Percentiles rank a stretch among this genome's conserved stretches.
Evolutionary conservation across 306 rosid species (phyloP).

Genomic region (cucumber (Cucumis sativus)): DNA sequence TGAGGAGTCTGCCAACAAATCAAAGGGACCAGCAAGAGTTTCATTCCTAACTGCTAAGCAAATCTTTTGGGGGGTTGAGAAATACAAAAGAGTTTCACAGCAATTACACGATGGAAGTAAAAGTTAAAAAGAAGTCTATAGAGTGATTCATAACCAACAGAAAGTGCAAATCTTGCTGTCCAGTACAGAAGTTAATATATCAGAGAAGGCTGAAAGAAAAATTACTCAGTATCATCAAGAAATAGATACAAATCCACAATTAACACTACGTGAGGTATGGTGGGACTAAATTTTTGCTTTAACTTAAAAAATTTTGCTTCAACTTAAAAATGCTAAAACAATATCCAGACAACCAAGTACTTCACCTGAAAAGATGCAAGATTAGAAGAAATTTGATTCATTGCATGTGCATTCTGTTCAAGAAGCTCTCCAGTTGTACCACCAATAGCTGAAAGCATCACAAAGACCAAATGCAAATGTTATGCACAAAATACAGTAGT

Average conservation of each 20-base stretch:
- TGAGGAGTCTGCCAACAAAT: background rate
- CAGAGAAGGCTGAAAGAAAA: background rate
- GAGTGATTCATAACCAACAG: background rate
- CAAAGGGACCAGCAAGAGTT: background rate
- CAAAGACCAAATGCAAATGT: conserved; percentile 7
- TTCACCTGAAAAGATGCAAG: conserved; percentile 32
- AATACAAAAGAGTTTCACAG: background rate
- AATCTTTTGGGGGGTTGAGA: background rate
- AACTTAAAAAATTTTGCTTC: background rate
- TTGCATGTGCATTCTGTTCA: conserved; percentile 31
- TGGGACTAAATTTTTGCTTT: background rate
- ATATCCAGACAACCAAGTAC: background rate
- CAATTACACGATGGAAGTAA: background rate
- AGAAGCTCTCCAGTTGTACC: conserved; percentile 39
- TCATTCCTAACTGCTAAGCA: background rate
- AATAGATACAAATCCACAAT: background rate
- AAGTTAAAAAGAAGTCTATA: background rate
- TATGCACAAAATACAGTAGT: background rate
- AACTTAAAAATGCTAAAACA: background rate
- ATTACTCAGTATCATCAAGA: background rate
- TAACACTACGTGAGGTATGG: background rate
- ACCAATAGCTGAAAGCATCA: conserved; percentile 29
- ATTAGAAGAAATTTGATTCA: conserved; percentile 36
- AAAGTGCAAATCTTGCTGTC: background rate
- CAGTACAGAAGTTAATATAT: background rate